Base-by-base conservation (phyloP, 2,329 filamentous ascomycete genomes). In the Aureobasidium vineae region DNA sequence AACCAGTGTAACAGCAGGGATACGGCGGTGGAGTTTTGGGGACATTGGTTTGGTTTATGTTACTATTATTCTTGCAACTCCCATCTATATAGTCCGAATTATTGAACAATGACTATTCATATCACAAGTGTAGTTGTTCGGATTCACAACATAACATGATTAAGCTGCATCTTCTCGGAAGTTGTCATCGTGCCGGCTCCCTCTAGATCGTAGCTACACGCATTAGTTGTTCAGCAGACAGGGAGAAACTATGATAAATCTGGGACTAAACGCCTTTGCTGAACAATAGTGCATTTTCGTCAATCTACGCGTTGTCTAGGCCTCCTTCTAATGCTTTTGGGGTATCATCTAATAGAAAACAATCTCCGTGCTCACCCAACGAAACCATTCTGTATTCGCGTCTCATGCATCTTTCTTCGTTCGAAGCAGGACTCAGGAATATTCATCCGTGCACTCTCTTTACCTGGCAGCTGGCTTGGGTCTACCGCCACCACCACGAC, bases 251-350 rank as follows among this genome's bases (percentile, higher is more conserved):
- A 6, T 31, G 28, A 6, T 31, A 31, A 31, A 31, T 31, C 28
- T 31, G 28, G 28, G 5, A 31, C 28, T 31, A 6, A 31, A 4
- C n/a, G n/a, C 7, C 41, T 43, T 43, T 38, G 50, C 50, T 23
- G 50, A 54, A 38, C 28, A 38, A 54, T 38, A 21, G 6, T 53
- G 50, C 31, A 38, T 38, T n/a, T 13, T 23, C 31, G 31, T 38
- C 16, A 21, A 36, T 23, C 15, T 50, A 23, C 15, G 23, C 13
- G 23, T 16, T 16, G 33, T 54, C 38, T 59, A 43, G 38, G 33
- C 54, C 54, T 31, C 53, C 36, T 57, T 59, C 54, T 59, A 59
- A 43, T 59, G 54, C 38, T 45, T 45, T 59, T 59, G 54, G 54
- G 54, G 54, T 59, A 59, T 59, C 54, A 45, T 59, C 23, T 59